These are phyloP conservation scores for Chionographis japonica DNA, from an alignment of 106 monocot genomes.

Conservation along the genomic window DNA sequence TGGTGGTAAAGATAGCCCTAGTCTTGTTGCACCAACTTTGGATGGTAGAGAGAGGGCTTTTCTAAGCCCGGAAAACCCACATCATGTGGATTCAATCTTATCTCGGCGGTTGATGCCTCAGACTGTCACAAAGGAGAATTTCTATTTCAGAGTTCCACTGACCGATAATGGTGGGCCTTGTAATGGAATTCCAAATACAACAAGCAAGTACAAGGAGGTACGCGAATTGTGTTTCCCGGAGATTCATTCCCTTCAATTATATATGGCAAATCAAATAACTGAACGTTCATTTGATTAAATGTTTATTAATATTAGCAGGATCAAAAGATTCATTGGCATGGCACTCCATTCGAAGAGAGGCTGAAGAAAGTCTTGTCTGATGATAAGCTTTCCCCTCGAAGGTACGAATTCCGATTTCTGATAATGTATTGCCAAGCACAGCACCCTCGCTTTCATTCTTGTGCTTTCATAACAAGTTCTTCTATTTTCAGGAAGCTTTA, in stretches of 20 bases:
- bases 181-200: conserved; percentile 97
- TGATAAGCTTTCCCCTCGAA: conserved; percentile 27
- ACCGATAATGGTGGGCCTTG: too few relatives aligned
- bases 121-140: conserved; percentile 18
- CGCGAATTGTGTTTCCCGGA: not conserved
- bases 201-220: conserved; percentile 94
- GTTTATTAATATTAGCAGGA: conserved; percentile 42
- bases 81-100: conserved; percentile 36
- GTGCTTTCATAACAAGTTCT: too few relatives aligned
- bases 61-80: conserved; percentile 3
- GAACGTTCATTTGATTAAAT: not conserved
- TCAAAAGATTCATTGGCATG: conserved; percentile 56
- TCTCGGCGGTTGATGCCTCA: conserved; percentile 60
- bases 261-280: not conserved
- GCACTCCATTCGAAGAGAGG: conserved; percentile 45
- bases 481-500: conserved; percentile 8
- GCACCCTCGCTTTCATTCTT: too few relatives aligned
- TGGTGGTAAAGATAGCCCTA: not conserved
- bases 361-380: conserved; percentile 42
- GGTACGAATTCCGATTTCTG: not conserved
- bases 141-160: conserved; percentile 12
- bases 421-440: not conserved
- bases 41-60: conserved; percentile 16
- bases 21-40: not conserved
- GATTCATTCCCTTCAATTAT: not conserved